These are phyloP conservation scores for Niveomyces coronatus DNA, from an alignment of 2,329 filamentous ascomycete genomes.

Conservation along the genomic window DNA sequence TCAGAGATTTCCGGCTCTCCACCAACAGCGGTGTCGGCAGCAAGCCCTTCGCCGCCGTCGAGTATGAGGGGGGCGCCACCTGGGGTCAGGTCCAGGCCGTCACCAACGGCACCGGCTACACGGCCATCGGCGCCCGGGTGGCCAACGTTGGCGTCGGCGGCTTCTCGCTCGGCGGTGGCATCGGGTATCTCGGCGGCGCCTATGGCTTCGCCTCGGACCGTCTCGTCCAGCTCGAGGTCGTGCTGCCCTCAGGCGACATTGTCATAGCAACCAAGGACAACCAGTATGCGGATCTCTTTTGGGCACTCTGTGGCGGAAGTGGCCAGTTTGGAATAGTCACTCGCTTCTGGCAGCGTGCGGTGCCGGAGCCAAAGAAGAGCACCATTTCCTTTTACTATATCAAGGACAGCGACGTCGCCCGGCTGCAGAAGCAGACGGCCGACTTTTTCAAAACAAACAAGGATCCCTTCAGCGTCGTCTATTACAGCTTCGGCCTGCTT, in stretches of 20 bases:
- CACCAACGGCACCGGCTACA: constrained; percentile 10
- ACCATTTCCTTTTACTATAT: constrained; percentile 8
- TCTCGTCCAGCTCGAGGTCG: constrained; percentile 32
- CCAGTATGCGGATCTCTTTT: constrained; percentile 21
- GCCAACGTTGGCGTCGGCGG: constrained; percentile 33
- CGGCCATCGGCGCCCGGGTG: constrained; percentile 27
- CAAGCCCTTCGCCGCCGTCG: constrained; percentile 3
- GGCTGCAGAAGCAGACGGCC: constrained; percentile 1
- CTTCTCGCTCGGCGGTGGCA: constrained; percentile 35
- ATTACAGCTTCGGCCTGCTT: constrained; percentile 8
- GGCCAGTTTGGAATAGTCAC: constrained; percentile 29
- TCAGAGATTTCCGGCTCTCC: constrained; percentile 5
- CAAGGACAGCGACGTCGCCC: constrained; percentile 1
- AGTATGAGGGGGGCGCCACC: constrained; percentile 11
- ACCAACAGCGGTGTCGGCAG: background rate
- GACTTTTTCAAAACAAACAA: constrained; percentile 5
- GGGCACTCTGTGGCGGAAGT: constrained; percentile 19
- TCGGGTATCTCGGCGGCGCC: constrained; percentile 34
- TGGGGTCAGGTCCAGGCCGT: constrained; percentile 10
- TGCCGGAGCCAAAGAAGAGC: constrained; percentile 5
- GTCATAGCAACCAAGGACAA: constrained; percentile 25
- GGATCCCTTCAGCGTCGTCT: constrained; percentile 6
- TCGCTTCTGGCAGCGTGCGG: constrained; percentile 12
- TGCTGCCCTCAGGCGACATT: constrained; percentile 33
- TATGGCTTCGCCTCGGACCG: constrained; percentile 36